Base-by-base conservation (phyloP, 192 early-diverging fungal species). In the Coemansia sp. region DNA sequence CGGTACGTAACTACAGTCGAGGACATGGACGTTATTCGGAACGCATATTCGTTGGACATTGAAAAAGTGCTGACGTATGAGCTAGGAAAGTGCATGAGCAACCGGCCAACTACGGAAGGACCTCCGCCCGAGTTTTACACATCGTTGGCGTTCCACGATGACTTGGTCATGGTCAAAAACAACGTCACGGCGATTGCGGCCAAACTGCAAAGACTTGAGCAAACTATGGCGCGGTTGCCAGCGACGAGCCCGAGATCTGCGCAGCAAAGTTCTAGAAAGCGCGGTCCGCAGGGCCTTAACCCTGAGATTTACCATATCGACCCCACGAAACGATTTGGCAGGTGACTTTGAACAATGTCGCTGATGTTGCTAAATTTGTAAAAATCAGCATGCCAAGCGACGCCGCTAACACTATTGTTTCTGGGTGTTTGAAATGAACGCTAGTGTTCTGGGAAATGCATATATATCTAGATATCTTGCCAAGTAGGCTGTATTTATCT, bases 91-190 rank as follows among this genome's bases (percentile, higher is more conserved):
- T 79, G 71, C 53, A 34, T 79, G 48, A 55, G 50, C 14, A 46
- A 57, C 42, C 63, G 58, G 20, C 58, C 34, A 12, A 23, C 61
- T 4, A 17, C 11, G 3, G 51, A 48, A 11, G 20, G 48, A 17
- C 76, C 76, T 15, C 61, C 76, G 36, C 63, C 67, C 18, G 76
- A 73, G 58, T 79, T 79, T 36, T 79, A 79, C 36, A 63, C 71
- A 24, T 73, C 70, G 3, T 49, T 66, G 5, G 67, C 63, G 1
- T 60, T 79, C 44, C 61, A 61, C n/a, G 64, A 79, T 1, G 76
- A 73, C 9, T 17, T 79, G 44, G 40, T 17, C 5, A 63, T 73
- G 71, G 67, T 79, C 3, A 73, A 70, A 42, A 73, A 23, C 24
- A 79, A 79, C 44, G 67, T 79, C 2, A 63, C 70, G 9, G 76